phyloP scores from a whole-genome alignment of 768 basidiomycete species.

The Crucibulum laeve region DNA sequence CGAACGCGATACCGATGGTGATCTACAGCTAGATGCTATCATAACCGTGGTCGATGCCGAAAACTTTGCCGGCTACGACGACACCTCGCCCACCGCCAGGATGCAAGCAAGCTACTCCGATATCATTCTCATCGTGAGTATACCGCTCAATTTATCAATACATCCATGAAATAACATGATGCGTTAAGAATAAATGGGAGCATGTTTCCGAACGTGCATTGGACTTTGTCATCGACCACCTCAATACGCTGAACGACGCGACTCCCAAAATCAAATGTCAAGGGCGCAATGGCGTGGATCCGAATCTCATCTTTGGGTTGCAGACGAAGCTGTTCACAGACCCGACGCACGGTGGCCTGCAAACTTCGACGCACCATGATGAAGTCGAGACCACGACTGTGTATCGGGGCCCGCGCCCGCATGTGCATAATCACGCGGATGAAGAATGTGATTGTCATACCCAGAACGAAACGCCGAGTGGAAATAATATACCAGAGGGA shows the following conservation, averaged over 20 bases:
- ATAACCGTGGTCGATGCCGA: constrained; percentile 89
- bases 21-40: constrained; percentile 84
- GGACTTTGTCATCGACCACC: constrained; percentile 82
- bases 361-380: constrained; percentile 48
- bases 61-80: constrained; percentile 92
- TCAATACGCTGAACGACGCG: constrained; percentile 83
- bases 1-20: constrained; percentile 69
- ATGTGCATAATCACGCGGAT: constrained; percentile 14
- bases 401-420: constrained; percentile 33
- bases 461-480: neutral
- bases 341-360: neutral
- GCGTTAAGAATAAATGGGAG: constrained; percentile 83
- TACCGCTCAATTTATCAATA: too few species aligned
- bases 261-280: constrained; percentile 81
- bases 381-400: constrained; percentile 84
- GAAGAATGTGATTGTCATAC: constrained; percentile 10
- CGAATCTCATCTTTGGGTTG: constrained; percentile 81
- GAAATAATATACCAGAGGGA: neutral
- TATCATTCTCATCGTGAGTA: constrained; percentile 74
- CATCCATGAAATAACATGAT: too few species aligned
- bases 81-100: constrained; percentile 85
- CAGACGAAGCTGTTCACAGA: constrained; percentile 59
- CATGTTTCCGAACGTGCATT: constrained; percentile 72
- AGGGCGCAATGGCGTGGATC: constrained; percentile 64
- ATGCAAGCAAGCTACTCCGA: constrained; percentile 98